A percentile compares a stretch with the other conserved stretches of the same genome.
These are phyloP conservation scores for Yamadazyma triangularis DNA, from an alignment of 1,139 yeast species.

Conservation along the genomic window DNA sequence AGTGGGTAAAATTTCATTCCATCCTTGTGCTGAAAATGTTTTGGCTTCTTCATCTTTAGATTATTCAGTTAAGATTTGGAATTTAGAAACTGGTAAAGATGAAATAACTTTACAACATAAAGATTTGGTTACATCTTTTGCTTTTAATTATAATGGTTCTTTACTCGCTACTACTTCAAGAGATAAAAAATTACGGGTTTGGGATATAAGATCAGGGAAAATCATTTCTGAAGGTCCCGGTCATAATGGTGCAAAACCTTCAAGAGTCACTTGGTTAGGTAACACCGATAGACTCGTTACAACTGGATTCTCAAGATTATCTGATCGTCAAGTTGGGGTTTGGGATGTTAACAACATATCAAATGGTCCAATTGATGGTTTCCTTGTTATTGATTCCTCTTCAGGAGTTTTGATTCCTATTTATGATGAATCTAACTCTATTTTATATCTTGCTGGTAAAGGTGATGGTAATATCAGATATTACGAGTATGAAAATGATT, in stretches of 20 bases:
- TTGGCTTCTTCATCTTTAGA: conserved; percentile 89
- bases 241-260: conserved; percentile 88
- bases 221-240: conserved; percentile 81
- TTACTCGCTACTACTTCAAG: conserved; percentile 86
- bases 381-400: conserved; percentile 78
- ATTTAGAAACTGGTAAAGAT: conserved; percentile 69
- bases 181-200: conserved; percentile 82
- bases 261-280: conserved; percentile 88
- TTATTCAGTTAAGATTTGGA: conserved; percentile 88
- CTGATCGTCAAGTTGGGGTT: conserved; percentile 92
- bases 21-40: conserved; percentile 82
- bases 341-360: conserved; percentile 80
- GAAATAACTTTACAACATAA: conserved; percentile 75
- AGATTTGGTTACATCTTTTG: conserved; percentile 85
- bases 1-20: conserved; percentile 89
- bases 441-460: conserved; percentile 89
- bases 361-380: conserved; percentile 85
- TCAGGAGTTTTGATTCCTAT: conserved; percentile 93
- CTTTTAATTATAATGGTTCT: conserved; percentile 87
- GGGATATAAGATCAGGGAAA: conserved; percentile 81
- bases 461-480: conserved; percentile 98
- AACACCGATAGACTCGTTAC: conserved; percentile 80
- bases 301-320: conserved; percentile 90
- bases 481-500: conserved; percentile 81
- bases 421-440: conserved; percentile 74